These are phyloP conservation scores for Geum urbanum DNA, from an alignment of 306 rosid genomes.

Conservation along the genomic window DNA sequence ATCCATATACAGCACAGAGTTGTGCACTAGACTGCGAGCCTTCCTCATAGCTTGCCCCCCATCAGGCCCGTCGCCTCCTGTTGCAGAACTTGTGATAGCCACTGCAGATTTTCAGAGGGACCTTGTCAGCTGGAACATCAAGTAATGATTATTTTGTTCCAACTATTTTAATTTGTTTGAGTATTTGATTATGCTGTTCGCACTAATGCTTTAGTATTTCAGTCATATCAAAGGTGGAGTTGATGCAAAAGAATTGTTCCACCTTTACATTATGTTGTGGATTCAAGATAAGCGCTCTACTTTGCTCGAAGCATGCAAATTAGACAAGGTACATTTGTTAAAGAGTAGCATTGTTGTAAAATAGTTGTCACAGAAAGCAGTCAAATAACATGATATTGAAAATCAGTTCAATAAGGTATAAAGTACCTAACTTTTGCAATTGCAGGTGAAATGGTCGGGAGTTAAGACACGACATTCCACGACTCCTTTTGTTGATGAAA, in stretches of 20 bases:
- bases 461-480: constrained; percentile 91
- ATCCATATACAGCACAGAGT: constrained; percentile 92
- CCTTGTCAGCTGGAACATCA: constrained; percentile 66
- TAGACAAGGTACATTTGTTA: constrained; percentile 71
- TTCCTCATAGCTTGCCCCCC: constrained; percentile 98
- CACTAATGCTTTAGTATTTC: constrained; percentile 28
- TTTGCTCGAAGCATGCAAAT: constrained; percentile 81
- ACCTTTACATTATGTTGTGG: constrained; percentile 88
- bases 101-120: constrained; percentile 95
- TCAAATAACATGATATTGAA: too few species aligned
- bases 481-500: constrained; percentile 94
- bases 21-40: constrained; percentile 70
- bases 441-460: constrained; percentile 99
- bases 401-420: constrained; percentile 4
- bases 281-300: constrained; percentile 81
- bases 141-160: constrained; percentile 35
- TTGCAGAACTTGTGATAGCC: constrained; percentile 87
- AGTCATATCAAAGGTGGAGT: constrained; percentile 90
- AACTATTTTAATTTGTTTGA: not conserved
- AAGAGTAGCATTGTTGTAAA: not conserved
- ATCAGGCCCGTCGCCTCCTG: constrained; percentile 71
- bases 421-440: constrained; percentile 28
- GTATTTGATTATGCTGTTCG: not conserved
- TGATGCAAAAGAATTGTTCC: constrained; percentile 94
- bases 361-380: too few species aligned